Evolutionary conservation across 2,329 filamentous ascomycete genomes (phyloP), one percentile per base, ranked within the genome.

Genomic region (Aspergillus sclerotialis): DNA sequence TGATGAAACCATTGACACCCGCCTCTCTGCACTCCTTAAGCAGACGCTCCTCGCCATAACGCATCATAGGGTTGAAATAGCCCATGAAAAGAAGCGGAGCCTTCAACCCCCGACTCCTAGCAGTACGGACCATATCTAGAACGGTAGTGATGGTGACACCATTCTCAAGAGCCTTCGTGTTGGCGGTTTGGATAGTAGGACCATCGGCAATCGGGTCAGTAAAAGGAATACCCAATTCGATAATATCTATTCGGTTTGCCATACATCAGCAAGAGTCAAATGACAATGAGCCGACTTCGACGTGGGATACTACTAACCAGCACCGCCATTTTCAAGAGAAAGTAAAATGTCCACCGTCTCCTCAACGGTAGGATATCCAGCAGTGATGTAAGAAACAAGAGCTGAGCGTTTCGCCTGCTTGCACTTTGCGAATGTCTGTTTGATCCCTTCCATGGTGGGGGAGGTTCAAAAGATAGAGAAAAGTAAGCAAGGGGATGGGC

Each of bases 201-300:
- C 92, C 92, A 64, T 98, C 92, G 49, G 90, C 92, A 64, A 96
- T 96, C 38, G 92, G 92, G 61, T 98, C 92, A 53, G 90, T 95
- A 68, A 98, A 98, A 33, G 92, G 92, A 37, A 94, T 80, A 44
- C 90, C 92, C 48, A 98, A 79, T 65, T 98, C 92, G 54, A 98
- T 93, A 40, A 98, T 72, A 63, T 98, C 92, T 87, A 49, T 42
- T 49, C 37, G 30, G 29, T 17, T 14, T 15, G 11, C n/a, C 10
- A n/a, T 3, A 10, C 16, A 26, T 40, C 31, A 40, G 28, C 25
- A 14, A 12, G 11, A 21, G 18, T 30, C 18, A 13, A 21, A 32
- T n/a, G 16, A 32, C 11, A 19, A 30, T 13, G 21, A 28, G 34
- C 32, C 15, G 14, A 28, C 14, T 17, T 15, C 18, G 27, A 30